Percentiles rank a stretch among this genome's conserved stretches.
phyloP scores from a whole-genome alignment of 306 rosid genomes.

The Dryas drummondii region DNA sequence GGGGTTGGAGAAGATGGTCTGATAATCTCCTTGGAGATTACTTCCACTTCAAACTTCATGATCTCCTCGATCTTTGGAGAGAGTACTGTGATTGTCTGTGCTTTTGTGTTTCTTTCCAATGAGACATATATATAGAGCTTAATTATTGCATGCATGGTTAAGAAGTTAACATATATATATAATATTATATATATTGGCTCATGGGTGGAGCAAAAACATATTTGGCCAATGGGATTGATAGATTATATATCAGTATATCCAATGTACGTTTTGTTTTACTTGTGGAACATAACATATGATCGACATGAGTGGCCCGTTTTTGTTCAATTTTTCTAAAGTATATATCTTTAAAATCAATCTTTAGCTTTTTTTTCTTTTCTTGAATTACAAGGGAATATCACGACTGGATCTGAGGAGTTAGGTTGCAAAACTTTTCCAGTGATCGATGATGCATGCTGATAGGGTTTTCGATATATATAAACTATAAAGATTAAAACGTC shows the following conservation, averaged over 20 bases:
- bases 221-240: background rate
- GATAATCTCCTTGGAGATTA: slow-evolving; percentile 21
- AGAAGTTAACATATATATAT: no score
- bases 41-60: slow-evolving; percentile 26
- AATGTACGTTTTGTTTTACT: background rate
- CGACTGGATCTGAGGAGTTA: background rate
- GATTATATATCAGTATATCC: background rate
- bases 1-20: slow-evolving; percentile 38
- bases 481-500: background rate
- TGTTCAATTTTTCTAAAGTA: background rate
- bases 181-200: background rate
- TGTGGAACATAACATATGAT: background rate
- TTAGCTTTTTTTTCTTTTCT: background rate
- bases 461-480: background rate
- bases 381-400: background rate
- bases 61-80: background rate
- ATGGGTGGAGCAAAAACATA: background rate
- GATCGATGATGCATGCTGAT: background rate
- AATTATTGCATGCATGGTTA: background rate
- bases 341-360: background rate
- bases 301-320: background rate
- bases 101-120: background rate
- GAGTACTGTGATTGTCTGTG: background rate
- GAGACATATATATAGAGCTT: slow-evolving; percentile 2
- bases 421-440: background rate